Percentiles rank a stretch among this genome's conserved stretches.
Evolutionary conservation across 345 rosid genomes (phyloP).

Genomic region (Kandelia obovata): DNA sequence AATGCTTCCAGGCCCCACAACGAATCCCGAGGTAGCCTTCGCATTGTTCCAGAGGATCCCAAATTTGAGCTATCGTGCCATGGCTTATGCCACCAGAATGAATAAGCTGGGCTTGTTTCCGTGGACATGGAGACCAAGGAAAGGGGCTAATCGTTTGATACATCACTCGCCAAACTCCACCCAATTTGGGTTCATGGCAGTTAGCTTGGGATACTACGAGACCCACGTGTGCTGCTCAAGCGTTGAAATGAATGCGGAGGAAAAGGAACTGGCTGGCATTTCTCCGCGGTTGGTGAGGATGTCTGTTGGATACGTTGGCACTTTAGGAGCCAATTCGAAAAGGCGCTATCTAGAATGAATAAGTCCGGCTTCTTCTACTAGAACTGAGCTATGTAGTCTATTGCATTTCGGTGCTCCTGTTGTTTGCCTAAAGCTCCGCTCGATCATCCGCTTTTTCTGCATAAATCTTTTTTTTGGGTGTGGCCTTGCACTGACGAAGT

Average conservation of each 20-base stretch:
- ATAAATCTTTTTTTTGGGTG: no score
- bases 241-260: conserved; percentile 65
- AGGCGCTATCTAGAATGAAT: conserved; percentile 60
- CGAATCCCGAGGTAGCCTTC: conserved; percentile 90
- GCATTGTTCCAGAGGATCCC: conserved; percentile 85
- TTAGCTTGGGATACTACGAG: conserved; percentile 88
- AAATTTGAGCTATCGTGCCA: conserved; percentile 63
- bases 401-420: no score
- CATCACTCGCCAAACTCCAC: conserved; percentile 60
- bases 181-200: conserved; percentile 94
- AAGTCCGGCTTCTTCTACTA: conserved; percentile 11
- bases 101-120: conserved; percentile 65
- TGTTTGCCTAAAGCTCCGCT: no score
- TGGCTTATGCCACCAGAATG: conserved; percentile 60
- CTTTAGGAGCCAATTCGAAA: conserved; percentile 75
- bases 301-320: conserved; percentile 88
- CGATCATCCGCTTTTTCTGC: no score
- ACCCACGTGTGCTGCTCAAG: conserved; percentile 88
- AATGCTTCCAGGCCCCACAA: conserved; percentile 91
- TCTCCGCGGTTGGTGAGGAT: conserved; percentile 83
- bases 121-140: conserved; percentile 87
- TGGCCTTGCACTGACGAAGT: no score
- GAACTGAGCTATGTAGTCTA: not conserved
- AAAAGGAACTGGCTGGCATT: conserved; percentile 75
- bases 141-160: conserved; percentile 70